Conservation (phyloP, 2,329 filamentous ascomycete genomes). For the Penicillium sp. region DNA sequence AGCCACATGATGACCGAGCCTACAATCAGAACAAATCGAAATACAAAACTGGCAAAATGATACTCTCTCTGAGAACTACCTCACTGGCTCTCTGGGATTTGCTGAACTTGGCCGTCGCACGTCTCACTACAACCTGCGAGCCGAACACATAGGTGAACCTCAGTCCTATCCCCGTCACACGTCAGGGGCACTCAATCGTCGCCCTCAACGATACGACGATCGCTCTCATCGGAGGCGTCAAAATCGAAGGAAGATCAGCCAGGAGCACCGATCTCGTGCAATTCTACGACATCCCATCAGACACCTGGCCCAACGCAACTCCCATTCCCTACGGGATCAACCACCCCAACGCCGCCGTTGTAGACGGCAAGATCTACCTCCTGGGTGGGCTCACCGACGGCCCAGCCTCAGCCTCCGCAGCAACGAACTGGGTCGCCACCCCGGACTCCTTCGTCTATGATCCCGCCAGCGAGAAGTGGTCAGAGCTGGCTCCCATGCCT, state of each 20-base stretch:
- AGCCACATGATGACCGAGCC: too few relatives aligned
- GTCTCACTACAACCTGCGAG: too few relatives aligned
- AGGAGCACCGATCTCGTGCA: background rate
- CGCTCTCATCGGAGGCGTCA: background rate
- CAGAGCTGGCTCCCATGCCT: conserved; percentile 31
- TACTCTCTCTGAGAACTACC: too few relatives aligned
- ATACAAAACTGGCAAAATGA: too few relatives aligned
- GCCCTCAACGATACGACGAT: background rate
- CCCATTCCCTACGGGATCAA: conserved; percentile 6
- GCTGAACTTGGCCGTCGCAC: too few relatives aligned
- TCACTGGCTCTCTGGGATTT: too few relatives aligned
- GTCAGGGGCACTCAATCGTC: background rate
- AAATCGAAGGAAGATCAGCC: background rate
- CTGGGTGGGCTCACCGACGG: conserved; percentile 2
- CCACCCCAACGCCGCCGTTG: conserved; percentile 36
- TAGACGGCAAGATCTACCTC: background rate
- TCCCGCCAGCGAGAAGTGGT: conserved; percentile 32
- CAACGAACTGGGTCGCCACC: background rate
- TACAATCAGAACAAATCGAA: too few relatives aligned
- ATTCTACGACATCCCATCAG: background rate
- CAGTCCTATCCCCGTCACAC: background rate
- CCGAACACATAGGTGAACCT: background rate
- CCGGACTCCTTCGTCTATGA: conserved; percentile 34
- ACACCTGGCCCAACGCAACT: background rate
- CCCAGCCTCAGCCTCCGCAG: background rate